These are phyloP conservation scores for Camelina sativa DNA, from an alignment of 345 rosid species.

Conservation along the genomic window DNA sequence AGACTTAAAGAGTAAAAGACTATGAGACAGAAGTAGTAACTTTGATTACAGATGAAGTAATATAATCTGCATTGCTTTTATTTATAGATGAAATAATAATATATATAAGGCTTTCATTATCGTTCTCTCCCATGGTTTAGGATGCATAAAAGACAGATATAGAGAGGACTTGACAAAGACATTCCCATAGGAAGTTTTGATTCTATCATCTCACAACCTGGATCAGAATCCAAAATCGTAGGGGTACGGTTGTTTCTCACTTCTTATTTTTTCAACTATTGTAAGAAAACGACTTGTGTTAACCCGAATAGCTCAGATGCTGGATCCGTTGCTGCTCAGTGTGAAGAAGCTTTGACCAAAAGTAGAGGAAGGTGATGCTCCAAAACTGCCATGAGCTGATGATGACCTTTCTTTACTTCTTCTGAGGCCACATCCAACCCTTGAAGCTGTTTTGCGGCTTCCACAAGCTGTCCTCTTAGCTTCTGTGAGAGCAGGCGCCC, in stretches of 20 bases:
- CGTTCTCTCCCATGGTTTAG: slow-evolving; percentile 36
- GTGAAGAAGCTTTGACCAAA: slow-evolving; percentile 51
- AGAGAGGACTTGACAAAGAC: slow-evolving; percentile 44
- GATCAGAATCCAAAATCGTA: slow-evolving; percentile 30
- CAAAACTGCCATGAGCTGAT: slow-evolving; percentile 64
- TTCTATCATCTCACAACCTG: slow-evolving; percentile 29
- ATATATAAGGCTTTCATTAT: neutral
- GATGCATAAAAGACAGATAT: slow-evolving; percentile 26
- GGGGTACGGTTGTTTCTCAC: slow-evolving; percentile 13
- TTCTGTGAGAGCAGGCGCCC: slow-evolving; percentile 73
- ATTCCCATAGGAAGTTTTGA: slow-evolving; percentile 33
- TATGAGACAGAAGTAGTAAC: neutral
- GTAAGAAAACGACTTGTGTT: neutral
- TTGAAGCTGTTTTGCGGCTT: slow-evolving; percentile 76
- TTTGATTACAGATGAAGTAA: too few relatives aligned
- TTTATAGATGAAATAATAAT: slow-evolving; percentile 10
- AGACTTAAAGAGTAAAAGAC: neutral
- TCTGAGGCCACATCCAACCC: slow-evolving; percentile 56
- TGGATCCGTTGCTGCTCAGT: slow-evolving; percentile 31
- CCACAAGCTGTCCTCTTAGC: slow-evolving; percentile 84
- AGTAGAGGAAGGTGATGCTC: slow-evolving; percentile 86
- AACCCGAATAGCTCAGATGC: slow-evolving; percentile 14
- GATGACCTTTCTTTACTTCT: slow-evolving; percentile 50
- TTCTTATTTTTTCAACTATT: slow-evolving; percentile 30
- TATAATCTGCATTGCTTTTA: too few relatives aligned